Evolutionary conservation across 768 basidiomycete genomes (phyloP), one percentile per base, ranked within the genome.

Genomic region (Phlebiopsis flavidoalba): DNA sequence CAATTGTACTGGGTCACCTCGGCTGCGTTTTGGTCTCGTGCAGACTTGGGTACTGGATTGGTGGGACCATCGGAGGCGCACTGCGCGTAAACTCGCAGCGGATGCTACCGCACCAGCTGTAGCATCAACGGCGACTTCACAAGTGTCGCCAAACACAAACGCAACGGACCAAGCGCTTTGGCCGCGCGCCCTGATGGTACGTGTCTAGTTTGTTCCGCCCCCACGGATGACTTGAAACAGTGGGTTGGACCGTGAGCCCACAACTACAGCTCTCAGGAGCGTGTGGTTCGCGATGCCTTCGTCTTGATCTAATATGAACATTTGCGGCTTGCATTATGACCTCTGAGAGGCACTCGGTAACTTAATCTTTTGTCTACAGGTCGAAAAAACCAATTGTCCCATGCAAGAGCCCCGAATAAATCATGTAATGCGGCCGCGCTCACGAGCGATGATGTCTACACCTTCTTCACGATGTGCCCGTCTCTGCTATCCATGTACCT

Each of bases 221-320:
- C 65, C 57, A 58, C 66, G 76, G 63, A 84, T 91, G 91, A 93
- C 80, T 83, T 86, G 59, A 89, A 81, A 74, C 80, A 80, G 86
- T 88, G 89, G n/a, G 83, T 79, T 73, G 65, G 84, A 90, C n/a
- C n/a, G 84, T 84, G 83, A 86, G 77, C 88, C 85, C 74, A 67
- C 35, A 11, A 50, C n/a, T n/a, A 59, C 63, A 37, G 60, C 67
- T 69, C 65, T 63, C 50, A 50, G 63, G 71, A 70, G 69, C 66
- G 63, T 71, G 74, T 50, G 87, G 80, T 71, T 74, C 77, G 80
- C 85, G 14, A 45, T 85, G 89, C 84, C 74, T 73, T 63, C 72
- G 79, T 80, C 91, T 93, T 93, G 91, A 93, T 93, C 91, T 93
- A 93, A 93, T 92, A 87, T 92, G 91, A n/a, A 93, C 81, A 53